Evolutionary conservation across 345 rosid genomes (phyloP).

Genomic region (Eucalyptus dawsonii): DNA sequence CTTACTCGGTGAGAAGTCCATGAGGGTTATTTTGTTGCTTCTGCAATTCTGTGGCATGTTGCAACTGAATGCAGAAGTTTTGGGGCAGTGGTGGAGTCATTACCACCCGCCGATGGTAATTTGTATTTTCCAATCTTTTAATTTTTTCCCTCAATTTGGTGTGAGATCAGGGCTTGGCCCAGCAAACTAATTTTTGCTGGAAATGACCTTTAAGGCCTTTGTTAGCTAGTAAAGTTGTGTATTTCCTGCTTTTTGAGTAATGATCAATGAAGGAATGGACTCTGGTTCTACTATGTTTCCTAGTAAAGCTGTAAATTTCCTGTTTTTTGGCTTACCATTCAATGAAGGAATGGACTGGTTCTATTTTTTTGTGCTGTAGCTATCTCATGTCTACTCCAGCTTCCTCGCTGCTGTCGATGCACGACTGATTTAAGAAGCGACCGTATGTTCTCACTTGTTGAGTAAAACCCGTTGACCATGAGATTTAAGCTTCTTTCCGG

Average conservation of each 20-base stretch:
- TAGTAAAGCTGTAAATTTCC: not conserved
- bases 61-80: not conserved
- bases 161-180: not conserved
- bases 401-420: not conserved
- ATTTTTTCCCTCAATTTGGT: not conserved
- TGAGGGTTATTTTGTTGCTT: not conserved
- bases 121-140: not conserved
- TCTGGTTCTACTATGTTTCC: not conserved
- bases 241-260: not conserved
- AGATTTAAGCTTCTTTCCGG: not conserved
- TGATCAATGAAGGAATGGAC: not conserved
- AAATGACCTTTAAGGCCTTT: not conserved
- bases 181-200: not conserved
- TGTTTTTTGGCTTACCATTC: not conserved
- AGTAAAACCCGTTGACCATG: not conserved
- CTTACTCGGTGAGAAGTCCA: not conserved
- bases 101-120: conserved; percentile 1
- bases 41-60: not conserved
- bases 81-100: not conserved
- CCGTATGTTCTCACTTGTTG: not conserved
- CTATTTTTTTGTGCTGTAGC: not conserved
- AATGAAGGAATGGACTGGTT: not conserved
- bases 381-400: not conserved
- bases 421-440: not conserved
- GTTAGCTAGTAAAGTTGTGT: not conserved